Percentiles rank a stretch among this genome's conserved stretches.
Evolutionary conservation across 768 basidiomycete genomes (phyloP).

Genomic region (Cystobasidium tubakii): DNA sequence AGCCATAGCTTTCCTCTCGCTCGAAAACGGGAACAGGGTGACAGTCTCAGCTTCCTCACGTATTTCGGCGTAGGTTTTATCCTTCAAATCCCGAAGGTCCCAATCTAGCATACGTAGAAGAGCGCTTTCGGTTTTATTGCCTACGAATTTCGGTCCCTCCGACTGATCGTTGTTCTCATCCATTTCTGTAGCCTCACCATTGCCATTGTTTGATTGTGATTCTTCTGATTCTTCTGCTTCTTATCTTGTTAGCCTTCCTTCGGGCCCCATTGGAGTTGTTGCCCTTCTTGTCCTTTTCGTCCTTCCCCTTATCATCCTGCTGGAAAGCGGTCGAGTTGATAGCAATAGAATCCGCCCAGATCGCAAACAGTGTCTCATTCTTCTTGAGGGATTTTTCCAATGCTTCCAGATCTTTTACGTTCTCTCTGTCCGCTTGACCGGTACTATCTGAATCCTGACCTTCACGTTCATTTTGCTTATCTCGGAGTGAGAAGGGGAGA

Average conservation of each 20-base stretch:
- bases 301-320: slow-evolving; percentile 11
- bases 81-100: slow-evolving; percentile 6
- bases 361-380: slow-evolving; percentile 6
- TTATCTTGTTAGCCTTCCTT: neutral
- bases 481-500: slow-evolving; percentile 9
- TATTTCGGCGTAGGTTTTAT: neutral
- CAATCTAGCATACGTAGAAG: slow-evolving; percentile 29
- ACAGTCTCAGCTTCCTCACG: slow-evolving; percentile 31
- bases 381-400: slow-evolving; percentile 20
- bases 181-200: neutral
- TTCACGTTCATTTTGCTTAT: neutral
- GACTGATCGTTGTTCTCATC: neutral
- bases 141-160: slow-evolving; percentile 30
- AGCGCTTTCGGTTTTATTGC: slow-evolving; percentile 34
- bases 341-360: slow-evolving; percentile 16
- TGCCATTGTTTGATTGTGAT: too few species aligned
- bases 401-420: slow-evolving; percentile 2
- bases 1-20: slow-evolving; percentile 99
- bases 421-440: neutral
- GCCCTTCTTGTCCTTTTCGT: neutral
- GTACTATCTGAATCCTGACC: neutral
- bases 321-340: slow-evolving; percentile 37
- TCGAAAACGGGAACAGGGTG: slow-evolving; percentile 58
- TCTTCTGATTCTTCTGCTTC: neutral
- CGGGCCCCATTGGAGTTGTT: neutral